phyloP scores from a whole-genome alignment of 2,329 filamentous ascomycete species.

The Cytospora leucostoma region DNA sequence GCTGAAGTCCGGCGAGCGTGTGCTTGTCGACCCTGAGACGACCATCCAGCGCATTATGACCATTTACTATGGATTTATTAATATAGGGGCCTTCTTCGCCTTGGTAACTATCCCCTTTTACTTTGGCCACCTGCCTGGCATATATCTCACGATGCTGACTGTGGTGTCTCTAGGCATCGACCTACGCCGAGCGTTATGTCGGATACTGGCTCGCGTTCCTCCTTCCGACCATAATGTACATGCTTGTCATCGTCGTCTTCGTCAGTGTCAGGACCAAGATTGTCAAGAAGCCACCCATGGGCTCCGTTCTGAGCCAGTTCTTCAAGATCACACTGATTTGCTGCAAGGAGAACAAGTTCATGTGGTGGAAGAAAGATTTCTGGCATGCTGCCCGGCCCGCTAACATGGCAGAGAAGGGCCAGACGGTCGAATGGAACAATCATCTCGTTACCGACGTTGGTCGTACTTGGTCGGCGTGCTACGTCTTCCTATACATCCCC shows the following conservation, averaged over 20 bases:
- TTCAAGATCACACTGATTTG: slow-evolving; percentile 57
- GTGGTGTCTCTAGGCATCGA: slow-evolving; percentile 48
- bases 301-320: slow-evolving; percentile 65
- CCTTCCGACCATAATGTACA: slow-evolving; percentile 54
- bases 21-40: slow-evolving; percentile 49
- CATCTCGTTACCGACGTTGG: slow-evolving; percentile 67
- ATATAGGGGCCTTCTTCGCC: slow-evolving; percentile 62
- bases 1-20: slow-evolving; percentile 46
- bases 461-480: slow-evolving; percentile 49
- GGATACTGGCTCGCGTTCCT: slow-evolving; percentile 73
- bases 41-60: slow-evolving; percentile 48
- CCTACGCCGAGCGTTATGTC: slow-evolving; percentile 74
- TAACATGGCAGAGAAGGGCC: slow-evolving; percentile 46
- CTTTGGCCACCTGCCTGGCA: too few relatives aligned
- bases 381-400: slow-evolving; percentile 63
- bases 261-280: slow-evolving; percentile 59
- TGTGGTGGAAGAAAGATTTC: slow-evolving; percentile 55
- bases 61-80: slow-evolving; percentile 66
- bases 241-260: slow-evolving; percentile 59
- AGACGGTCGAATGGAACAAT: slow-evolving; percentile 62
- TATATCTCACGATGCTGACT: too few relatives aligned
- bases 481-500: slow-evolving; percentile 44
- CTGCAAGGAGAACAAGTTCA: slow-evolving; percentile 53
- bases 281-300: slow-evolving; percentile 57
- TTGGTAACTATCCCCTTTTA: slow-evolving; percentile 38